A percentile compares a stretch with the other conserved stretches of the same genome.
Conservation (phyloP, 2,329 filamentous ascomycete genomes). For the Cadophora sp. region DNA sequence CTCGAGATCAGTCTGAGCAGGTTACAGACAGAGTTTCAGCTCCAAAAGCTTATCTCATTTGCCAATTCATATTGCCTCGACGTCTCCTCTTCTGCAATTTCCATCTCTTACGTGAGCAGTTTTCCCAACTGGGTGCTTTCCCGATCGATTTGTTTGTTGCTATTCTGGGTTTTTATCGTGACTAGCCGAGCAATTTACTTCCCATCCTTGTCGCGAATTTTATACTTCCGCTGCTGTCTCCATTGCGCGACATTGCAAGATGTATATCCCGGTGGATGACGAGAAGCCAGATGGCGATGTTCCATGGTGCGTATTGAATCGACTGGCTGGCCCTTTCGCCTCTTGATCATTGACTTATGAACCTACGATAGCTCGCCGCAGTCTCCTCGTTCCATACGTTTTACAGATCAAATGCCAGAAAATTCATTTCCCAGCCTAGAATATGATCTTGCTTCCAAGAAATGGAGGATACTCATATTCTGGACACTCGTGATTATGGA, state of each 20-base stretch:
- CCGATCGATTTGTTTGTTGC: not conserved
- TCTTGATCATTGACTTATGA: not conserved
- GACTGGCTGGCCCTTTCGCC: not conserved
- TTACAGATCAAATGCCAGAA: not conserved
- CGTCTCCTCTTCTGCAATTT: not conserved
- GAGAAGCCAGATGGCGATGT: slow-evolving; percentile 1
- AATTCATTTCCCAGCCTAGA: slow-evolving; percentile 13
- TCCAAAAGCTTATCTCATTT: slow-evolving; percentile 1
- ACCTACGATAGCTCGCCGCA: not conserved
- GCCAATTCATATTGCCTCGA: not conserved
- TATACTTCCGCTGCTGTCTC: not conserved
- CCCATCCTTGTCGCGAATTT: not conserved
- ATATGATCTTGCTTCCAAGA: slow-evolving; percentile 15
- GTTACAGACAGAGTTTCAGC: slow-evolving; percentile 18
- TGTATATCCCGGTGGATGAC: slow-evolving; percentile 12
- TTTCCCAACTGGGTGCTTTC: not conserved
- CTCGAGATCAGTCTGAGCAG: not conserved
- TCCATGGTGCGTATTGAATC: slow-evolving; percentile 10
- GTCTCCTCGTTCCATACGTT: slow-evolving; percentile 3
- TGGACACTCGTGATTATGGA: slow-evolving; percentile 13
- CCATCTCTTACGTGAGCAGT: slow-evolving; percentile 9
- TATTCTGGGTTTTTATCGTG: not conserved
- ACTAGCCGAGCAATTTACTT: not conserved
- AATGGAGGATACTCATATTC: slow-evolving; percentile 13
- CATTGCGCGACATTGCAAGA: not conserved